Evolutionary conservation across 2,329 filamentous ascomycete genomes (phyloP).

Genomic region (Juglanconis sp.): DNA sequence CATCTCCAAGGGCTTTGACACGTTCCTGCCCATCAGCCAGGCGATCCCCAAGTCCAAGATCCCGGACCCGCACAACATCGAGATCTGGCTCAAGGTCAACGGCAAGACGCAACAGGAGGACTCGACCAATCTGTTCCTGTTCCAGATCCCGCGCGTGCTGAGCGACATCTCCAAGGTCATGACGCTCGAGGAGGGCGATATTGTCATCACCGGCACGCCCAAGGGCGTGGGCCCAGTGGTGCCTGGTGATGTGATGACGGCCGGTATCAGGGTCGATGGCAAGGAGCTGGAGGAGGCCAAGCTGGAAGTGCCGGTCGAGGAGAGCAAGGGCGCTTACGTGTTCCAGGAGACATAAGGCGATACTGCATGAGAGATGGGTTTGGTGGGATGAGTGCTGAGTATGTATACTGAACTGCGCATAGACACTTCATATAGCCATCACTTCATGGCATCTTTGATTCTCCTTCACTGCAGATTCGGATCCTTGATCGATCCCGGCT

Average conservation of each 20-base stretch:
- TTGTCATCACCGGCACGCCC: constrained; percentile 94
- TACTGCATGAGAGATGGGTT: not conserved
- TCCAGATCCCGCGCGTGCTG: constrained; percentile 80
- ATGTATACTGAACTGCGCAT: constrained; percentile 3
- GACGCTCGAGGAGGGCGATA: constrained; percentile 87
- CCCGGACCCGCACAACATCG: constrained; percentile 81
- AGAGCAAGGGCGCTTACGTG: constrained; percentile 72
- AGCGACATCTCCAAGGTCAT: constrained; percentile 93
- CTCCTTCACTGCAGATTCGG: constrained; percentile 47
- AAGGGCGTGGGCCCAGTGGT: constrained; percentile 89
- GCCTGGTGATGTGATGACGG: constrained; percentile 82
- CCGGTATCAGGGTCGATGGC: constrained; percentile 74
- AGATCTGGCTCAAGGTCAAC: constrained; percentile 85
- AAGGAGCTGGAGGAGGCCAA: constrained; percentile 80
- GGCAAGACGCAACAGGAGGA: constrained; percentile 75
- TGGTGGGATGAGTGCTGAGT: not conserved
- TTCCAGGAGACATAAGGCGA: constrained; percentile 67
- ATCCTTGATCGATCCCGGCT: constrained; percentile 55
- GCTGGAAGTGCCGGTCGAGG: constrained; percentile 80
- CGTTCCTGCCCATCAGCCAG: constrained; percentile 84
- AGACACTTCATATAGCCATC: constrained; percentile 2
- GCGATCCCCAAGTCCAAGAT: constrained; percentile 78
- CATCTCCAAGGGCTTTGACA: constrained; percentile 97
- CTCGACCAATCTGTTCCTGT: constrained; percentile 91
- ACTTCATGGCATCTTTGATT: not conserved